phyloP scores from a whole-genome alignment of 441 rosid genomes.

The Corymbia citriodora region DNA sequence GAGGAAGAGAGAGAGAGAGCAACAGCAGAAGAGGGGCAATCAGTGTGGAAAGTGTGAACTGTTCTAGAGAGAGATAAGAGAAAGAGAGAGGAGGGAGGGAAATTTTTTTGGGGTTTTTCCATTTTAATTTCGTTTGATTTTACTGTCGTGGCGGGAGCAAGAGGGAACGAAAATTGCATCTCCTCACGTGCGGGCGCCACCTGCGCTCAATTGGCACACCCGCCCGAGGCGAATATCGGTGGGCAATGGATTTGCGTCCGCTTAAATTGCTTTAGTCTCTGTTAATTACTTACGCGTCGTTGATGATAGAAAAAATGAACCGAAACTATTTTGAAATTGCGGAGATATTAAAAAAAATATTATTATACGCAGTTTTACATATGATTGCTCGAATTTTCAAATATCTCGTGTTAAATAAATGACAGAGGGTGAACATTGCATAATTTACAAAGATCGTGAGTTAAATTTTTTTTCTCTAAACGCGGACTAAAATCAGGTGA shows the following conservation, averaged over 20 bases:
- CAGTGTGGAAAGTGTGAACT: background rate
- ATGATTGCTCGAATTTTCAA: background rate
- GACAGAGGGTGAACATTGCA: too few relatives aligned
- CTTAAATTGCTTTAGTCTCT: background rate
- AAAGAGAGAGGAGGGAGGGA: conserved; percentile 14
- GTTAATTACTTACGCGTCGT: background rate
- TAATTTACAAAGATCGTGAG: too few relatives aligned
- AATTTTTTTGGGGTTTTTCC: background rate
- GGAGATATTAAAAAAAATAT: background rate
- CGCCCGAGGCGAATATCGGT: background rate
- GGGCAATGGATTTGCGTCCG: background rate
- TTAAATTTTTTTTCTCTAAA: too few relatives aligned
- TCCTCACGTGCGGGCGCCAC: background rate
- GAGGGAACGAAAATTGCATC: background rate
- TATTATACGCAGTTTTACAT: background rate
- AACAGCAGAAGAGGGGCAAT: background rate
- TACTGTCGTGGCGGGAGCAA: conserved; percentile 40
- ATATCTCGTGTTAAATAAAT: too few relatives aligned
- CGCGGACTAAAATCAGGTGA: too few relatives aligned
- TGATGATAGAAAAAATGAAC: too few relatives aligned
- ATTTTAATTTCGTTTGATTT: conserved; percentile 6
- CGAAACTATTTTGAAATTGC: too few relatives aligned
- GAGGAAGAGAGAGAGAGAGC: background rate
- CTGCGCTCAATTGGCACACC: background rate
- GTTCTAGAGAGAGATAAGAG: conserved; percentile 5